Evolutionary conservation across 495 filamentous ascomycete genomes (phyloP).

Genomic region (Pyronema domesticum): DNA sequence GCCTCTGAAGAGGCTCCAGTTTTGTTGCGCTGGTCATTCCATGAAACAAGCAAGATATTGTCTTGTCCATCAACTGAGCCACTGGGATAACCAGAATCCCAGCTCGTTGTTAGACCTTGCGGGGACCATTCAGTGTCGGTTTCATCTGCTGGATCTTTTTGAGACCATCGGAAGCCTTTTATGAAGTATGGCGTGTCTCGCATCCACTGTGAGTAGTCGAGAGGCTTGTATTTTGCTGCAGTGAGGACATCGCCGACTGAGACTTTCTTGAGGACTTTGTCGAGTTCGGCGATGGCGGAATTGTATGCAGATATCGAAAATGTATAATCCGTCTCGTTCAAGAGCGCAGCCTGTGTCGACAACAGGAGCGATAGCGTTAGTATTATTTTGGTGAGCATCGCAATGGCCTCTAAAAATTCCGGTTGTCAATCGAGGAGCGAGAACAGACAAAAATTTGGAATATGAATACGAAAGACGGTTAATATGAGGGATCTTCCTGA

Average conservation of each 20-base stretch:
- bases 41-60: neutral
- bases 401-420: too few relatives aligned
- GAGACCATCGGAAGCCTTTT: neutral
- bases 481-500: too few relatives aligned
- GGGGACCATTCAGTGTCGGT: neutral
- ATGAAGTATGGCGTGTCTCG: neutral
- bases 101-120: neutral
- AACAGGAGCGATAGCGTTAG: too few relatives aligned
- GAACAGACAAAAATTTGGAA: too few relatives aligned
- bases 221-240: neutral
- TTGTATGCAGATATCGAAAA: neutral
- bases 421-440: too few relatives aligned
- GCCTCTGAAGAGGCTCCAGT: neutral
- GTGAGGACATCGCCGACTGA: neutral
- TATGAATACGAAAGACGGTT: too few relatives aligned
- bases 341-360: too few relatives aligned
- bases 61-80: neutral
- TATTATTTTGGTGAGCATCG: too few relatives aligned
- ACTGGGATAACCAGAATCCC: neutral
- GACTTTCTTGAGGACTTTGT: neutral
- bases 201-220: neutral
- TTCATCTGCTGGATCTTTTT: neutral
- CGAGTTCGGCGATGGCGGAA: neutral
- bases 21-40: slow-evolving; percentile 3
- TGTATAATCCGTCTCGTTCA: neutral